Evolutionary conservation across 228 moss, liverwort and hornwort species (phyloP), one percentile per base, ranked within the genome.

Genomic region (Sphagnum fallax): DNA sequence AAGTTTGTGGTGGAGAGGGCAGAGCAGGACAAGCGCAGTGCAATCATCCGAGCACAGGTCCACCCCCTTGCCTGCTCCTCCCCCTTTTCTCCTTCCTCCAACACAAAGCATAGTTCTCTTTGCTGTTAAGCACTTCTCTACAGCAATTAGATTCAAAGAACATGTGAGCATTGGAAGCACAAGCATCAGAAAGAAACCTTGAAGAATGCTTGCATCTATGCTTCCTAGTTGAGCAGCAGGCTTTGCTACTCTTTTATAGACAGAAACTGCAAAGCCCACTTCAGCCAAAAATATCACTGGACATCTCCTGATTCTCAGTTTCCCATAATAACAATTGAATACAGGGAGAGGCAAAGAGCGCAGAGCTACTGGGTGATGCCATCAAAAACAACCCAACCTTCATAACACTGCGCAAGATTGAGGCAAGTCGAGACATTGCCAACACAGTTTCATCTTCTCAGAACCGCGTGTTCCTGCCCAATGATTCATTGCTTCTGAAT

Each of bases 1-100:
- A 73, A 73, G 67, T 73, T 73, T 32, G 55, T 73, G 58, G 73
- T 73, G 51, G 66, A 73, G 59, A 73, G 61, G 67, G 73, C 73
- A 14, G 73, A 73, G 73, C 73, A 73, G 51, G 73, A 73, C 32
- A 73, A 73, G 59, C 66, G 48, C 47, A 73, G 73, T 52, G 60
- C 60, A 4, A 61, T 73, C 13, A 73, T 73, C 16, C 32, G 73
- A 9, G 73, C 73, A 16, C 61, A 62, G 61, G 70, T 60, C 8
- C 16, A 5, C 12, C 13, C 16, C 16, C 47, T 10, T 52, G 5
- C 15, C 57, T 4, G 15, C n/a, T 53, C 13, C 55, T 8, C 53
- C 4, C 7, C 32, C 32, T 32, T 32, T 32, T 32, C 32, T 32
- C 32, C 32, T 32, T 32, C 32, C 32, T 32, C 32, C 32, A 32